These are phyloP conservation scores for Lichtheimia hyalospora DNA, from an alignment of 371 early-diverging fungal species.

Conservation along the genomic window DNA sequence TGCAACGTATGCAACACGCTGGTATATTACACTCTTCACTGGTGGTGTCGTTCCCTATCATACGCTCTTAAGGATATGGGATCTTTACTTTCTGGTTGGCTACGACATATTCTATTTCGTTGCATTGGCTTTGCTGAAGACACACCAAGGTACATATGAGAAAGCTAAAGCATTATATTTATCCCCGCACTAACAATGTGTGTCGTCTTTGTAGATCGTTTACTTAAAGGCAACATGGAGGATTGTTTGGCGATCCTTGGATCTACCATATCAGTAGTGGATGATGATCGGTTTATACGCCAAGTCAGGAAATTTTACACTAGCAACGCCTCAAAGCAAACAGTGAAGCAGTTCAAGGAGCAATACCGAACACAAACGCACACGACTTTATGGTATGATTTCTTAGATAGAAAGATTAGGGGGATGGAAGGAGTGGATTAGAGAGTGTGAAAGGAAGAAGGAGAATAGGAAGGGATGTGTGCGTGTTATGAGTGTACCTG, in stretches of 20 bases:
- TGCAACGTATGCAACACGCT: conserved; percentile 59
- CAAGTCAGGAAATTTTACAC: conserved; percentile 42
- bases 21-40: conserved; percentile 69
- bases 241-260: conserved; percentile 50
- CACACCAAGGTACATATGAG: conserved; percentile 52
- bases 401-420: not conserved
- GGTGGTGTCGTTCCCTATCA: conserved; percentile 60
- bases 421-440: not conserved
- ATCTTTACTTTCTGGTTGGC: conserved; percentile 56
- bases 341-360: not conserved
- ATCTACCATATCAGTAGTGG: conserved; percentile 52
- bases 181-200: not conserved
- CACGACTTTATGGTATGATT: not conserved
- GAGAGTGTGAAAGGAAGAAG: not conserved
- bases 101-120: conserved; percentile 62
- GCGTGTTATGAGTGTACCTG: too few relatives aligned
- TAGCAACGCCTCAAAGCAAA: conserved; percentile 4
- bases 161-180: not conserved
- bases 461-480: not conserved
- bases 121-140: conserved; percentile 52
- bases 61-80: conserved; percentile 63
- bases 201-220: conserved; percentile 22
- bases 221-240: conserved; percentile 51
- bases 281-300: conserved; percentile 51
- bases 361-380: not conserved